Evolutionary conservation across 495 filamentous ascomycete genomes (phyloP).

Genomic region (Baudoinia panamericana): DNA sequence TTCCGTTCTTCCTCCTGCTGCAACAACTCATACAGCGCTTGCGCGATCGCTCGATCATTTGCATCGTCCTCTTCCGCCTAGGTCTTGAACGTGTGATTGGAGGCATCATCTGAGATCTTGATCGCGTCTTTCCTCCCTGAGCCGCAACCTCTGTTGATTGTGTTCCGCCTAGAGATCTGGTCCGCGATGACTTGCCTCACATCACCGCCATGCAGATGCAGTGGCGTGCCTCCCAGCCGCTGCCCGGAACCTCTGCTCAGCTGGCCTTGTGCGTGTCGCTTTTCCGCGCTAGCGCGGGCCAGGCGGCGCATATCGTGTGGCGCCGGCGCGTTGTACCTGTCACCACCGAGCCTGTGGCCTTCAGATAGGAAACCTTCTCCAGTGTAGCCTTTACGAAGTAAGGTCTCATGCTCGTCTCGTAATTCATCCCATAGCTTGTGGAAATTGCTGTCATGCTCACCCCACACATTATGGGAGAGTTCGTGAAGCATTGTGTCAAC

Average conservation of each 20-base stretch:
- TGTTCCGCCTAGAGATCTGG: slow-evolving; percentile 55
- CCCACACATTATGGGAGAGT: slow-evolving; percentile 75
- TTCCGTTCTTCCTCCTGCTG: slow-evolving; percentile 69
- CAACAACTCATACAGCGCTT: slow-evolving; percentile 76
- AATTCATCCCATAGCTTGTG: slow-evolving; percentile 79
- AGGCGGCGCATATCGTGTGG: slow-evolving; percentile 62
- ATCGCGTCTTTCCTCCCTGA: slow-evolving; percentile 52
- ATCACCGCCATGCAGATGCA: slow-evolving; percentile 47
- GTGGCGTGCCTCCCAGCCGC: slow-evolving; percentile 55
- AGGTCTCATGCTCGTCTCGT: slow-evolving; percentile 65
- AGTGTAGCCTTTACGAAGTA: slow-evolving; percentile 70
- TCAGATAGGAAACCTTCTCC: slow-evolving; percentile 77
- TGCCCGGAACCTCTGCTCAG: slow-evolving; percentile 50
- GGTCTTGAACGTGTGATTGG: slow-evolving; percentile 62
- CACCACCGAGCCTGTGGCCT: slow-evolving; percentile 65
- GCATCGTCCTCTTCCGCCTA: slow-evolving; percentile 81
- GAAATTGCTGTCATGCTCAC: slow-evolving; percentile 72
- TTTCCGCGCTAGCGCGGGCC: slow-evolving; percentile 60
- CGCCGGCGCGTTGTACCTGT: slow-evolving; percentile 40
- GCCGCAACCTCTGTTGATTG: slow-evolving; percentile 57
- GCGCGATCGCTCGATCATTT: slow-evolving; percentile 77
- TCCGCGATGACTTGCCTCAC: slow-evolving; percentile 63
- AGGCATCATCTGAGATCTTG: slow-evolving; percentile 51
- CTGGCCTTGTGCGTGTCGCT: slow-evolving; percentile 40
- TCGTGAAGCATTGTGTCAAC: slow-evolving; percentile 94